Base-by-base conservation (phyloP, 225 moss, liverwort and hornwort genomes). In the Neckera pumila region DNA sequence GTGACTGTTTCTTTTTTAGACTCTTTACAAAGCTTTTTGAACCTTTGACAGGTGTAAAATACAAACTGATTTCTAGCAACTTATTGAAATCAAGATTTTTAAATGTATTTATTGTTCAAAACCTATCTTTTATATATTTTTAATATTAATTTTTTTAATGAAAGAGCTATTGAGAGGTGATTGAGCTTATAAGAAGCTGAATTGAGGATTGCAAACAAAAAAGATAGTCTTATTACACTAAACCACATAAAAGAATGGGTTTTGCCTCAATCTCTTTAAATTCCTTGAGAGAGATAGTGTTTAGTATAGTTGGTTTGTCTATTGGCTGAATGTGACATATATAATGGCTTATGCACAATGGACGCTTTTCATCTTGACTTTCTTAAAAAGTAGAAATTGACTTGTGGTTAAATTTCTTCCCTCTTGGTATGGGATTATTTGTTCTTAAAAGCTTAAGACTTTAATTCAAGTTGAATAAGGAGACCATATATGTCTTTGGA, bases 171-270 rank as follows among this genome's bases (percentile, higher is more conserved):
- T 19, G 4, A 31, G 47, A 72, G 9, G 16, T 16, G 0, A 27
- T 7, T 9, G 4, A 17, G 12, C 2, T 30, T 8, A 11, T 0
- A 11, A 74, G 10, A 47, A 11, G 1, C 0, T 2, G 0, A 7
- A 1, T 47, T 11, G 11, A 74, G 2, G 18, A 30, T 2, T 11
- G 11, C 47, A 74, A 74, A 30, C 2, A 47, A 47, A 11, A 18
- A 1, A 43, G 2, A 47, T 0, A 3, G 3, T 43, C 5, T 42
- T 27, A 1, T 72, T 43, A 42, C 27, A 26, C 16, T 27, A 27
- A 16, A 43, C 43, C 1, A 27, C 4, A 17, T 2, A 30, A 30
- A 3, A 10, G 6, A 8, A 11, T 7, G 11, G 4, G 7, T 20
- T 17, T 74, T 47, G 17, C 47, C 1, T 30, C n/a, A n/a, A n/a